phyloP scores from a whole-genome alignment of 2,329 filamentous ascomycete genomes.

The Aspergillus sp. region DNA sequence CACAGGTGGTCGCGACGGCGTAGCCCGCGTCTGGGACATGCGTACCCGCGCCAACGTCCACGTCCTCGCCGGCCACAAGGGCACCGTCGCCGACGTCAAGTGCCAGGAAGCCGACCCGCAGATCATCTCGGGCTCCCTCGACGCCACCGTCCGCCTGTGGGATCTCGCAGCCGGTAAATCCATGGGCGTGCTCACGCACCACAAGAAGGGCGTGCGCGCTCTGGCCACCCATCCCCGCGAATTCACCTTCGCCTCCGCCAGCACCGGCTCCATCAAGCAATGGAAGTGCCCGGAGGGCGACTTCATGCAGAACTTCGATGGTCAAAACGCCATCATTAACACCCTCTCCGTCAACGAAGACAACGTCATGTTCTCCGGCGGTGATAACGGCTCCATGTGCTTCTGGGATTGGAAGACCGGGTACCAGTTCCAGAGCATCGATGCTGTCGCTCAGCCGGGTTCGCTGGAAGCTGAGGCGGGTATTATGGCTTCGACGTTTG shows the following conservation, averaged over 20 bases:
- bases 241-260: constrained; percentile 93
- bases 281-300: constrained; percentile 98
- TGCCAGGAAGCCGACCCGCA: constrained; percentile 97
- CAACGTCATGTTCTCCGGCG: constrained; percentile 91
- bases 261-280: constrained; percentile 94
- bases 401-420: constrained; percentile 99
- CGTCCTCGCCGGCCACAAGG: constrained; percentile 86
- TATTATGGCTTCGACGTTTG: constrained; percentile 91
- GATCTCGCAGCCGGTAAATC: constrained; percentile 95
- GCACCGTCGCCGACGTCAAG: constrained; percentile 83
- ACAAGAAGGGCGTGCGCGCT: constrained; percentile 94
- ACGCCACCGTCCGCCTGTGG: constrained; percentile 89
- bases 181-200: constrained; percentile 93
- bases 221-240: constrained; percentile 84
- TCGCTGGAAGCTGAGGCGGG: constrained; percentile 92
- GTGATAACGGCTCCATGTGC: constrained; percentile 91
- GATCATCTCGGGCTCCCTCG: constrained; percentile 89
- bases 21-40: constrained; percentile 98
- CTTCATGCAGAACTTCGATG: constrained; percentile 99
- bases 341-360: constrained; percentile 90
- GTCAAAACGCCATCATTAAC: constrained; percentile 96
- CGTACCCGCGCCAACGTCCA: constrained; percentile 93
- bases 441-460: constrained; percentile 91
- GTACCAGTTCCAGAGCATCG: constrained; percentile 83
- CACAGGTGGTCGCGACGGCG: constrained; percentile 91